Percentiles rank a stretch among this genome's conserved stretches.
Evolutionary conservation across 345 rosid genomes (phyloP).

Genomic region (Citrus unshiu): DNA sequence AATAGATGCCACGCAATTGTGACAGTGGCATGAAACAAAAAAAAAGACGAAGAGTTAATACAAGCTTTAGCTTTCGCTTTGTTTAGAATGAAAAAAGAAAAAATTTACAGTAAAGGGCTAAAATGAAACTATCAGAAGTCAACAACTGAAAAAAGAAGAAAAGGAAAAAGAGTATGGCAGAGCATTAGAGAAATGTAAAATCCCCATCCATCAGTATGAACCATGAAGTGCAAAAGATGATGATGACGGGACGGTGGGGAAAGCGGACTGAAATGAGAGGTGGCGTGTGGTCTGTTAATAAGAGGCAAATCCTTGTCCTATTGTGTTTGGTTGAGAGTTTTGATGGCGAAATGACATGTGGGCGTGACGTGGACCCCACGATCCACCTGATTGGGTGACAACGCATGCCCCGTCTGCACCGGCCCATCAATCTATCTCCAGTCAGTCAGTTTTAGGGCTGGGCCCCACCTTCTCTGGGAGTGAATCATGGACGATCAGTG

Average conservation of each 20-base stretch:
- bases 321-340: background rate
- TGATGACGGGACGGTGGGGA: background rate
- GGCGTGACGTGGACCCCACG: conserved; percentile 6
- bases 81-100: too few species aligned
- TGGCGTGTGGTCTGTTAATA: background rate
- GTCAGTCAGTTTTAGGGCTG: background rate
- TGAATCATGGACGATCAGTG: background rate
- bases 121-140: too few species aligned
- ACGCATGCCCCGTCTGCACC: conserved; percentile 12
- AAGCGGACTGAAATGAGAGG: background rate
- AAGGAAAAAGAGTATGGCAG: too few species aligned
- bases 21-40: too few species aligned
- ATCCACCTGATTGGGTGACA: conserved; percentile 5
- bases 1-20: background rate
- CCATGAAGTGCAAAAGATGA: background rate
- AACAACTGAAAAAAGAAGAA: too few species aligned
- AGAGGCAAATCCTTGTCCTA: background rate
- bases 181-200: background rate
- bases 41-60: too few species aligned
- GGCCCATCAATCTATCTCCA: background rate
- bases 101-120: too few species aligned
- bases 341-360: conserved; percentile 16
- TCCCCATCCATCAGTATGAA: background rate
- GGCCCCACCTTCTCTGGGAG: background rate
- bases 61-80: too few species aligned